Percentiles rank a stretch among this genome's conserved stretches.
Conservation (phyloP, 768 basidiomycete species). For the Russula emetica region DNA sequence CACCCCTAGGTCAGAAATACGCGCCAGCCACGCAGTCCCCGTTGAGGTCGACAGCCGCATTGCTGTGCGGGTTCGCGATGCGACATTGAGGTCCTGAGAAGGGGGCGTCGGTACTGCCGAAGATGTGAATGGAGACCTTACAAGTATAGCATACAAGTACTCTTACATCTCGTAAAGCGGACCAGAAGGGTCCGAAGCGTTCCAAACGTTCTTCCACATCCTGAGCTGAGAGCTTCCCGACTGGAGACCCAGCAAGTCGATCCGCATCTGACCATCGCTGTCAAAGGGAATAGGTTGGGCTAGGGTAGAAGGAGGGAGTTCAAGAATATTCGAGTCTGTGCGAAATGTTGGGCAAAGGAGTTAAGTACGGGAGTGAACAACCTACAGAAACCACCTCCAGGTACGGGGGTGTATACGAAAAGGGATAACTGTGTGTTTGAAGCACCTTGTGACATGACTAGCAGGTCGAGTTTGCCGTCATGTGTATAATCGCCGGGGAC, state of each 20-base stretch:
- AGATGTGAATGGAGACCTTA: constrained; percentile 7
- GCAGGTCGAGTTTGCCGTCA: constrained; percentile 83
- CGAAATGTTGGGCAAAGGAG: not conserved
- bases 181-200: constrained; percentile 48
- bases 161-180: constrained; percentile 67
- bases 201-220: constrained; percentile 82
- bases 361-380: not conserved
- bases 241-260: constrained; percentile 72
- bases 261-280: constrained; percentile 80
- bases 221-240: constrained; percentile 44
- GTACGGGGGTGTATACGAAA: constrained; percentile 62
- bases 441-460: constrained; percentile 72
- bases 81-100: constrained; percentile 65
- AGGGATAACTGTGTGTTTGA: constrained; percentile 54
- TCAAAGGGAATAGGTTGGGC: constrained; percentile 87
- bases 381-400: constrained; percentile 65
- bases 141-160: constrained; percentile 1
- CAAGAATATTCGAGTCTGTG: constrained; percentile 40
- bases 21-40: constrained; percentile 93
- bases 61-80: constrained; percentile 87
- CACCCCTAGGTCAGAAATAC: constrained; percentile 23
- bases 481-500: constrained; percentile 93
- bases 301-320: constrained; percentile 57
- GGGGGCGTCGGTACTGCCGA: constrained; percentile 42
- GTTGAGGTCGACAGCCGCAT: constrained; percentile 89